phyloP scores from a whole-genome alignment of 331 rosid species.

The Malus hybrid region DNA sequence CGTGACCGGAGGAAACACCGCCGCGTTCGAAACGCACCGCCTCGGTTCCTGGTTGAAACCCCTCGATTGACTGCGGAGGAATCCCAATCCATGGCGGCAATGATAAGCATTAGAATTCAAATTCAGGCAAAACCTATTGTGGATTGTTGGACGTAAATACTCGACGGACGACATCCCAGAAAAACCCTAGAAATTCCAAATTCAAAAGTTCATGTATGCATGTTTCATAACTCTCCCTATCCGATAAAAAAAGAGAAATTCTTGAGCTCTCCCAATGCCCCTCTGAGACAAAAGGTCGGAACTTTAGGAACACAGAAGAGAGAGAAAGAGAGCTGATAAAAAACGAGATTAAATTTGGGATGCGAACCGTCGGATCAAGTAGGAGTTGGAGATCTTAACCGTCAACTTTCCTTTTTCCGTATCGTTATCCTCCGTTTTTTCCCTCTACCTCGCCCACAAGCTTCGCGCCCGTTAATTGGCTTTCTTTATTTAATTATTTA shows the following conservation, averaged over 20 bases:
- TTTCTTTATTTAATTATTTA: no score
- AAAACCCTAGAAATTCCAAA: slow-evolving; percentile 8
- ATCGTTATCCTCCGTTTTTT: slow-evolving; percentile 4
- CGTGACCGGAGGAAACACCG: slow-evolving; percentile 23
- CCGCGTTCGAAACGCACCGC: slow-evolving; percentile 31
- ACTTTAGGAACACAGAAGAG: not conserved
- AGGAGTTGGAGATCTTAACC: slow-evolving; percentile 20
- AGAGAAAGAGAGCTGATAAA: not conserved
- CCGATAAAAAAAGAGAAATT: not conserved
- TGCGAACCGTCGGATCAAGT: slow-evolving; percentile 40
- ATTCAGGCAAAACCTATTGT: slow-evolving; percentile 37
- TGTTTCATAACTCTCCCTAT: not conserved
- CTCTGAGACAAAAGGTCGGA: not conserved
- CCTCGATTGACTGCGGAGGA: slow-evolving; percentile 33
- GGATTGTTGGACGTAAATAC: slow-evolving; percentile 48
- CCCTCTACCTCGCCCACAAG: no score
- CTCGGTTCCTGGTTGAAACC: slow-evolving; percentile 23
- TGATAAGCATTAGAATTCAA: slow-evolving; percentile 34
- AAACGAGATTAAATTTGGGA: slow-evolving; percentile 16
- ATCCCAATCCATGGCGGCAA: slow-evolving; percentile 36
- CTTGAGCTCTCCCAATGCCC: slow-evolving; percentile 21
- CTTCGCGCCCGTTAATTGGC: not conserved
- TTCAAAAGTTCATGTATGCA: slow-evolving; percentile 2
- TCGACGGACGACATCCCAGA: slow-evolving; percentile 61
- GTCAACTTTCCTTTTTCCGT: slow-evolving; percentile 10